Evolutionary conservation across 2,329 filamentous ascomycete genomes (phyloP).

Genomic region (Mollisiaceae sp.): DNA sequence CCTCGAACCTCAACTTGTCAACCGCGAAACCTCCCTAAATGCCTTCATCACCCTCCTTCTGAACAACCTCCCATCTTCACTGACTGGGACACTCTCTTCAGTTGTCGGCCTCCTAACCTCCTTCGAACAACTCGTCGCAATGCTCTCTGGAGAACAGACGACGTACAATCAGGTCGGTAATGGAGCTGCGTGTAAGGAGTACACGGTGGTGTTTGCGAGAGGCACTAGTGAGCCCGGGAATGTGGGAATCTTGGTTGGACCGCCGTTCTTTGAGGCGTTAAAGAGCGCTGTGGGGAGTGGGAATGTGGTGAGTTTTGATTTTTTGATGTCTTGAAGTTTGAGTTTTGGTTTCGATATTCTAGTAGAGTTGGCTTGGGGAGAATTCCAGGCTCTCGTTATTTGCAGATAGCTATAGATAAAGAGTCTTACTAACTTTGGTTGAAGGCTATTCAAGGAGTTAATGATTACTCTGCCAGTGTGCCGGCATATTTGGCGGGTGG

Average conservation of each 20-base stretch:
- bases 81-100: slow-evolving; percentile 30
- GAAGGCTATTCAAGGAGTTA: slow-evolving; percentile 39
- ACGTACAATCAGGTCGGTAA: slow-evolving; percentile 37
- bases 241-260: slow-evolving; percentile 44
- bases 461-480: slow-evolving; percentile 42
- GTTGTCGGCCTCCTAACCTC: slow-evolving; percentile 31
- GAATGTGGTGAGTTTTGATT: slow-evolving; percentile 20
- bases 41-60: slow-evolving; percentile 19
- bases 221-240: slow-evolving; percentile 56
- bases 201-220: slow-evolving; percentile 54
- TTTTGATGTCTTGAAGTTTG: no score
- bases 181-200: slow-evolving; percentile 31
- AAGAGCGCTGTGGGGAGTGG: slow-evolving; percentile 30
- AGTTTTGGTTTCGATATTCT: no score
- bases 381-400: no score
- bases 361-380: no score
- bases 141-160: slow-evolving; percentile 30
- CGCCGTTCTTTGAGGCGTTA: slow-evolving; percentile 41
- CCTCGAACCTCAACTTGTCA: neutral
- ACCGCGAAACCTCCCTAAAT: slow-evolving; percentile 19
- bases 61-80: slow-evolving; percentile 28
- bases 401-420: no score
- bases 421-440: no score
- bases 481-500: slow-evolving; percentile 37
- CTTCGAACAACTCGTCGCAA: slow-evolving; percentile 33